These are phyloP conservation scores for Maudiozyma turicensis DNA, from an alignment of 805 yeast genomes.

Conservation along the genomic window DNA sequence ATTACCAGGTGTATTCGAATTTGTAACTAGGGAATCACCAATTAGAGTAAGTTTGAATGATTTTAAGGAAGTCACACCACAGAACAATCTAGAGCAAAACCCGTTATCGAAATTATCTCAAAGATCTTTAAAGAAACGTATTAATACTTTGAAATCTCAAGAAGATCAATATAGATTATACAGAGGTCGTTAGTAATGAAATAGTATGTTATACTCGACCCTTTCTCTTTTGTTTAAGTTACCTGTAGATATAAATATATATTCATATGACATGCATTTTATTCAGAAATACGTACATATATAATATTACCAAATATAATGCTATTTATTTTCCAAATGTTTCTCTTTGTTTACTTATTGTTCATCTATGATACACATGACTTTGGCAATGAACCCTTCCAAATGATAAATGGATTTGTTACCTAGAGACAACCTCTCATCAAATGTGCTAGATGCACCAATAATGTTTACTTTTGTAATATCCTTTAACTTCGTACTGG, in stretches of 20 bases:
- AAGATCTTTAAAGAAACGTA: slow-evolving; percentile 57
- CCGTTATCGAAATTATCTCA: slow-evolving; percentile 43
- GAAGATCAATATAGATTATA: slow-evolving; percentile 46
- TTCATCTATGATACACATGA: slow-evolving; percentile 66
- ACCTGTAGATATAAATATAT: slow-evolving; percentile 2
- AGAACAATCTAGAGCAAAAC: slow-evolving; percentile 28
- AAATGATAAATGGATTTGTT: slow-evolving; percentile 85
- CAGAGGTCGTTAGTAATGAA: slow-evolving; percentile 43
- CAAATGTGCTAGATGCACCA: slow-evolving; percentile 55
- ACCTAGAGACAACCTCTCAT: slow-evolving; percentile 81
- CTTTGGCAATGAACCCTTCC: slow-evolving; percentile 86
- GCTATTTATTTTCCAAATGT: neutral
- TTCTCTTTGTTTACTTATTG: slow-evolving; percentile 1
- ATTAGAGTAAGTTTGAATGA: slow-evolving; percentile 64
- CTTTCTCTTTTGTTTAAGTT: neutral
- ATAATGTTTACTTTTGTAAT: slow-evolving; percentile 39
- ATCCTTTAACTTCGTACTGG: slow-evolving; percentile 13
- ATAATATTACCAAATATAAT: neutral
- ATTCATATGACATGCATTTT: neutral
- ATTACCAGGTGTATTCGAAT: slow-evolving; percentile 86
- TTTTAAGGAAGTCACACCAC: slow-evolving; percentile 34
- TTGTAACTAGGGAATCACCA: slow-evolving; percentile 52
- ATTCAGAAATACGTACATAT: neutral
- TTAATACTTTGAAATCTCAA: slow-evolving; percentile 43
- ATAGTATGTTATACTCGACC: neutral